A percentile compares a stretch with the other conserved stretches of the same genome.
phyloP scores from a whole-genome alignment of 257 asterid genomes.

The Plantago ovata region DNA sequence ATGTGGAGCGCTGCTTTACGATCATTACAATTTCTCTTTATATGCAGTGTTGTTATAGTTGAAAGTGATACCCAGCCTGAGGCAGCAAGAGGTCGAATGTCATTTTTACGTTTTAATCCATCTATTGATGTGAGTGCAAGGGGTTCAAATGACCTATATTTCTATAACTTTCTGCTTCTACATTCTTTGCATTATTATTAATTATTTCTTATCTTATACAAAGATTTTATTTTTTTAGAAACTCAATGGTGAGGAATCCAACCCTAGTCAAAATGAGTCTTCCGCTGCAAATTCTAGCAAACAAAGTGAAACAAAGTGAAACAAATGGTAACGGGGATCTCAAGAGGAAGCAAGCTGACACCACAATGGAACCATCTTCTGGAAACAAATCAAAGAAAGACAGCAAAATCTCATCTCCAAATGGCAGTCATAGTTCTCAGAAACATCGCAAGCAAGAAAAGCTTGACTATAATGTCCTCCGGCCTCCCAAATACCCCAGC shows the following conservation, averaged over 20 bases:
- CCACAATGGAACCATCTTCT: slow-evolving; percentile 26
- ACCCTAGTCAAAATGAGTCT: slow-evolving; percentile 41
- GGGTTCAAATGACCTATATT: slow-evolving; percentile 20
- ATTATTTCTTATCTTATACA: slow-evolving; percentile 26
- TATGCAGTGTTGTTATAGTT: slow-evolving; percentile 67
- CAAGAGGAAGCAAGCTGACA: slow-evolving; percentile 52
- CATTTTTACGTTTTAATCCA: slow-evolving; percentile 88
- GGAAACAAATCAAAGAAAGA: slow-evolving; percentile 44
- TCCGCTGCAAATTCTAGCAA: slow-evolving; percentile 50
- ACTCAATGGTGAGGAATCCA: slow-evolving; percentile 53
- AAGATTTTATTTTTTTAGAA: slow-evolving; percentile 48
- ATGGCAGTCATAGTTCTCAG: slow-evolving; percentile 35
- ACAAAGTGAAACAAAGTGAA: slow-evolving; percentile 33
- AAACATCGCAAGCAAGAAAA: slow-evolving; percentile 56
- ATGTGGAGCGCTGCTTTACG: slow-evolving; percentile 7
- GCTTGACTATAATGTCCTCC: slow-evolving; percentile 77
- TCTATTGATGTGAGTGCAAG: slow-evolving; percentile 82
- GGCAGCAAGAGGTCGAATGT: slow-evolving; percentile 79
- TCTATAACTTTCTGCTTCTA: slow-evolving; percentile 9
- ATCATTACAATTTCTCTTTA: slow-evolving; percentile 20
- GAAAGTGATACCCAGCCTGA: slow-evolving; percentile 94
- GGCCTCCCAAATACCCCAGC: slow-evolving; percentile 61
- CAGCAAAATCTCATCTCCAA: slow-evolving; percentile 29
- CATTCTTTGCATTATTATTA: not conserved
- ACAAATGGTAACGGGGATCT: slow-evolving; percentile 37